phyloP scores from a whole-genome alignment of 495 filamentous ascomycete genomes.

The Penicillium samsonianum region DNA sequence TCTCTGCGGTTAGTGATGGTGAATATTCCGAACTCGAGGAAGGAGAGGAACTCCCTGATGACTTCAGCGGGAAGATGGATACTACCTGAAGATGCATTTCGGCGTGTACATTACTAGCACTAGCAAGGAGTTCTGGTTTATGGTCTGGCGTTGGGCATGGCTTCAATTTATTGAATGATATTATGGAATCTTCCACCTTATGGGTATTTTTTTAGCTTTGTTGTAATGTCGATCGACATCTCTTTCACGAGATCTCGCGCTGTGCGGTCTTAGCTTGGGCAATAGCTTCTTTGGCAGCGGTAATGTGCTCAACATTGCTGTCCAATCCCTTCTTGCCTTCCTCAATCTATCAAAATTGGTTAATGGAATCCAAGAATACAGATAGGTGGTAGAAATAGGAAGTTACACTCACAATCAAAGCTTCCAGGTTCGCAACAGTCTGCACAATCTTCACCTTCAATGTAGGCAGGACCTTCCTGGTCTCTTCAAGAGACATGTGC shows the following conservation, averaged over 20 bases:
- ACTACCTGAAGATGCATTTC: conserved; percentile 44
- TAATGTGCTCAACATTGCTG: conserved; percentile 58
- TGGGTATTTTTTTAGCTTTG: conserved; percentile 23
- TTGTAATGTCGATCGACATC: conserved; percentile 9
- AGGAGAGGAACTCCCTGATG: conserved; percentile 55
- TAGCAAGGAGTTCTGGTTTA: conserved; percentile 36
- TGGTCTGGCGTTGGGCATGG: conserved; percentile 30
- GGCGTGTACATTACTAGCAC: conserved; percentile 32
- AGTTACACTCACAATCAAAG: conserved; percentile 54
- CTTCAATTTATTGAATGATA: conserved; percentile 23
- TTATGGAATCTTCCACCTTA: conserved; percentile 3
- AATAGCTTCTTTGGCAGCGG: conserved; percentile 60
- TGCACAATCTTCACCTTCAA: conserved; percentile 65
- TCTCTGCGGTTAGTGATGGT: conserved; percentile 45
- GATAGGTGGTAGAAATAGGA: conserved; percentile 17
- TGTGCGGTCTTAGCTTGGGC: conserved; percentile 55
- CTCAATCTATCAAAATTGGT: conserved; percentile 34
- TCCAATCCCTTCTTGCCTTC: conserved; percentile 47
- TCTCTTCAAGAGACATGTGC: conserved; percentile 78
- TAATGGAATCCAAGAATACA: conserved; percentile 1
- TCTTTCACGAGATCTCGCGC: conserved; percentile 41
- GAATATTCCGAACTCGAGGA: conserved; percentile 45
- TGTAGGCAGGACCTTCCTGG: conserved; percentile 72
- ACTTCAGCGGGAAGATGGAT: conserved; percentile 66
- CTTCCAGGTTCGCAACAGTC: conserved; percentile 68